Evolutionary conservation across 2,329 filamentous ascomycete genomes (phyloP), one percentile per base, ranked within the genome.

Genomic region (Xylariales sp.): DNA sequence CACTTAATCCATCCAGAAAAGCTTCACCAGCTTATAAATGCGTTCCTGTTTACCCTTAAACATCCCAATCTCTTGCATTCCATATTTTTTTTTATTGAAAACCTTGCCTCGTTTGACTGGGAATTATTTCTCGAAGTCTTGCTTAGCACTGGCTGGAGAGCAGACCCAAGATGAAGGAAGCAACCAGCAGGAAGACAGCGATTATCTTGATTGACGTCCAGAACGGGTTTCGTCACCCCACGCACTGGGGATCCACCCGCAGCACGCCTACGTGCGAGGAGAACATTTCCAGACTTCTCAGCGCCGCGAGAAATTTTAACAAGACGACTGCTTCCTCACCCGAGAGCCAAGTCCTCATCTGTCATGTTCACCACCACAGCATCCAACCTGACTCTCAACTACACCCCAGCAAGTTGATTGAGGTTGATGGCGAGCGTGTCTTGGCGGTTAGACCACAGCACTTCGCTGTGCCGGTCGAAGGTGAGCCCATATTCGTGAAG

Each of bases 181-280:
- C 40, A 2, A 36, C 40, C 3, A 33, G 17, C 6, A 37, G 37
- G 23, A 60, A 53, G 19, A 69, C 67, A 1, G 66, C 63, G 5
- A 56, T 73, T 23, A 55, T 73, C 36, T 50, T 73, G 10, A 68
- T 73, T 37, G 69, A 74, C 51, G 63, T 68, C 27, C 69, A 72
- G 51, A 48, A 59, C 17, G 67, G 49, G 30, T 67, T 73, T 49
- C 51, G 45, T 13, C 53, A 65, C 24, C 55, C 52, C 10, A 57
- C 59, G 4, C 52, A 61, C 46, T 69, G 61, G 60, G 65, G 66
- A 8, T 47, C 53, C 5, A 46, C 52, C 7, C 63, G 67, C 30
- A 70, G 65, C 38, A 72, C 68, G 33, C 66, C 65, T 3, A 34
- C 47, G 14, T 69, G 67, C 31, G 66, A 73, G 47, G 31, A 42